These are phyloP conservation scores for Eimeria sp. DNA, from an alignment of 169 alveolate genomes.

Conservation along the genomic window DNA sequence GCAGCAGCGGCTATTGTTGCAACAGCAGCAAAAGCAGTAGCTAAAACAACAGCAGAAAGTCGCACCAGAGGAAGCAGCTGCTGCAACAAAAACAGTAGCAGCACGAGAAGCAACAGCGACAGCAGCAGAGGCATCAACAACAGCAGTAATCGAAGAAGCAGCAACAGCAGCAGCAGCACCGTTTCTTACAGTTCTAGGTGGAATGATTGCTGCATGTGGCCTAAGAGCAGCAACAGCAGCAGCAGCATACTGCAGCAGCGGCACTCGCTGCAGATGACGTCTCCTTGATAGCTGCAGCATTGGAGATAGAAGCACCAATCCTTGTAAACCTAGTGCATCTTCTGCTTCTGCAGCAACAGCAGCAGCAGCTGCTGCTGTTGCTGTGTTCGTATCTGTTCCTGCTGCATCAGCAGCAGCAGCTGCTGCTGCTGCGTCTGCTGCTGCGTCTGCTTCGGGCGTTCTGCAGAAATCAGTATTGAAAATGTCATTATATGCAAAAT, in stretches of 20 bases:
- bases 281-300: slow-evolving; percentile 55
- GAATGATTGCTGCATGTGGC: neutral
- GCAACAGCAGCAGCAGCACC: neutral
- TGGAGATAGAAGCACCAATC: slow-evolving; percentile 78
- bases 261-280: neutral
- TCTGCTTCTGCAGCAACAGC: neutral
- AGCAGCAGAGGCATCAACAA: too few relatives aligned
- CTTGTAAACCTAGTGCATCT: slow-evolving; percentile 26
- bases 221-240: slow-evolving; percentile 7
- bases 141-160: neutral
- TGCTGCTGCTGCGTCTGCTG: slow-evolving; percentile 24
- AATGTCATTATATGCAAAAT: neutral
- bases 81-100: too few relatives aligned
- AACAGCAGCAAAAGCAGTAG: neutral
- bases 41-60: too few relatives aligned
- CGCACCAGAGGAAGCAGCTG: too few relatives aligned
- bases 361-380: neutral
- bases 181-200: neutral
- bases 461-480: neutral
- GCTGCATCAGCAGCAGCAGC: slow-evolving; percentile 2
- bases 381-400: too few relatives aligned
- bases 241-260: neutral
- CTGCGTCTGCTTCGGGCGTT: neutral
- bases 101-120: too few relatives aligned
- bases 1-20: neutral